phyloP scores from a whole-genome alignment of 2,329 filamentous ascomycete species.

The Diaporthe sp. region DNA sequence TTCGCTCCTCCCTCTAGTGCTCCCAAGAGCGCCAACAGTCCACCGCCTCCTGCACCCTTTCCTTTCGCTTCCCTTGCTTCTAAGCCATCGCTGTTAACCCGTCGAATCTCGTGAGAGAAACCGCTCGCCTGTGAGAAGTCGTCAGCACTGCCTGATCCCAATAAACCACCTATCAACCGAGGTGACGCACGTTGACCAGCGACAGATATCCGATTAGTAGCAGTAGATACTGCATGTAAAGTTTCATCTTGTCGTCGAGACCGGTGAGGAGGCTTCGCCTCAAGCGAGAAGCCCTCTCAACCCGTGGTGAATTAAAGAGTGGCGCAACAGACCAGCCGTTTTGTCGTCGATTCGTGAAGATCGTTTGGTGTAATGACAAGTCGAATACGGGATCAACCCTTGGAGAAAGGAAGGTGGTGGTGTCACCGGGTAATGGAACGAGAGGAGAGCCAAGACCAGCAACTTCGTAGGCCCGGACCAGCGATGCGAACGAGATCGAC shows the following conservation, averaged over 20 bases:
- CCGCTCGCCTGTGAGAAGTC: conserved; percentile 21
- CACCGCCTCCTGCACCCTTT: not conserved
- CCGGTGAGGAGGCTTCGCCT: conserved; percentile 29
- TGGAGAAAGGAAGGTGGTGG: conserved; percentile 14
- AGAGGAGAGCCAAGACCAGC: conserved; percentile 35
- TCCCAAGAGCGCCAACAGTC: not conserved
- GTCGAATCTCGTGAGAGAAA: conserved; percentile 31
- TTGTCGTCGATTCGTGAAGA: conserved; percentile 23
- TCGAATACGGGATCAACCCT: conserved; percentile 27
- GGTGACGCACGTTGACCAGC: conserved; percentile 31
- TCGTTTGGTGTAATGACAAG: not conserved
- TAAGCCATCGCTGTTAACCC: not conserved
- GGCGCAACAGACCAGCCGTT: conserved; percentile 40
- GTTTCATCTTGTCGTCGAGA: conserved; percentile 37
- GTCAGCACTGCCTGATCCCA: conserved; percentile 12
- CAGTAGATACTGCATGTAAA: conserved; percentile 27
- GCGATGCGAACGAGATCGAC: conserved; percentile 33
- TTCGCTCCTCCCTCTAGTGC: conserved; percentile 5
- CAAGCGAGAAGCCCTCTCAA: conserved; percentile 12
- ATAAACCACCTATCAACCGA: not conserved
- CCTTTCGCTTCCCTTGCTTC: conserved; percentile 16
- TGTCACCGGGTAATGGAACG: conserved; percentile 35
- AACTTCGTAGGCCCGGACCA: conserved; percentile 33
- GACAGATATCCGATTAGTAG: conserved; percentile 36
- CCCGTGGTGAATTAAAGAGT: conserved; percentile 23